Conservation (phyloP, 441 rosid genomes). For the Adansonia madagascariensis region DNA sequence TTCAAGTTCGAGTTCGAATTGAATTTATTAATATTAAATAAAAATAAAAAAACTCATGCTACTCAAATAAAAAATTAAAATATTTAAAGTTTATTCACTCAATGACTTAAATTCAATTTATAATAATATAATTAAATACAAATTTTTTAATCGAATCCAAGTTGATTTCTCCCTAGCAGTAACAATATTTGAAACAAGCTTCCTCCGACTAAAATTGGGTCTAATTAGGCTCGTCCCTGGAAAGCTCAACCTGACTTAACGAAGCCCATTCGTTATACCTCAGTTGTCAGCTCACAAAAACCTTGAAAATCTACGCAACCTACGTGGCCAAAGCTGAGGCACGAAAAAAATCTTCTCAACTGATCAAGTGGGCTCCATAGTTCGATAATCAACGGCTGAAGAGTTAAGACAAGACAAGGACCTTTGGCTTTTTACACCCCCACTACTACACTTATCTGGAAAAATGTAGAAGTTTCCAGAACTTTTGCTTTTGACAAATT, state of each 20-base stretch:
- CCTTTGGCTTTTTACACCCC: background rate
- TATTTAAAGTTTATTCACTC: too few relatives aligned
- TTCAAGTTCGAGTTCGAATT: too few relatives aligned
- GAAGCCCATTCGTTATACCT: too few relatives aligned
- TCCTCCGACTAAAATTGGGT: background rate
- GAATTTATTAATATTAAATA: too few relatives aligned
- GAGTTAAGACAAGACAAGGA: background rate
- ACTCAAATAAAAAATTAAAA: too few relatives aligned
- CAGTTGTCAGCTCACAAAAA: background rate
- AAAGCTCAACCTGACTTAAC: background rate
- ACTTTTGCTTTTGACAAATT: conserved; percentile 27
- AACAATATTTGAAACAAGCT: too few relatives aligned
- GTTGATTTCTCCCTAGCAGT: too few relatives aligned
- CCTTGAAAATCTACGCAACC: background rate
- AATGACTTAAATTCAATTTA: too few relatives aligned
- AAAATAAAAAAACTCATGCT: too few relatives aligned
- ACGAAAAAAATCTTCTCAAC: background rate
- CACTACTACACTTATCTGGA: background rate
- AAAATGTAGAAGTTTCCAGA: conserved; percentile 37
- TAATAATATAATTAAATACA: too few relatives aligned
- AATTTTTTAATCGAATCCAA: too few relatives aligned
- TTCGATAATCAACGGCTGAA: conserved; percentile 2
- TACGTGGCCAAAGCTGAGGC: background rate
- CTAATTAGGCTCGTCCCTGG: background rate
- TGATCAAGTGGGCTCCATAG: background rate